A percentile compares a stretch with the other conserved stretches of the same genome.
Evolutionary conservation across 371 early-diverging fungal genomes (phyloP).

Genomic region (Rhizopus sp.): DNA sequence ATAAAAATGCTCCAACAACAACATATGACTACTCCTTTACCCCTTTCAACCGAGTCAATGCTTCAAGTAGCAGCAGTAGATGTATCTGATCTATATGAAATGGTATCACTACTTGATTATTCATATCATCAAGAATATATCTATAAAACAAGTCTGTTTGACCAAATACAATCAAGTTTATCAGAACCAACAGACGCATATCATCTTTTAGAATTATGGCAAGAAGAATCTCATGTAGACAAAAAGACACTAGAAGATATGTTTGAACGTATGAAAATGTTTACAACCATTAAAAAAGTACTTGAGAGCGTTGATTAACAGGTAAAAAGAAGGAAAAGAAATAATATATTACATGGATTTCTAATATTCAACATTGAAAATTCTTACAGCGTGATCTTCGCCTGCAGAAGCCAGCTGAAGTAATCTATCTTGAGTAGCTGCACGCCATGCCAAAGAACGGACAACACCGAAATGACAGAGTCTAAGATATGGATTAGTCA

Average conservation of each 20-base stretch:
- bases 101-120: constrained; percentile 14
- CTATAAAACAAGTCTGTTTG: constrained; percentile 15
- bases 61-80: constrained; percentile 20
- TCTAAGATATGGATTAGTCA: constrained; percentile 26
- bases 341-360: constrained; percentile 5
- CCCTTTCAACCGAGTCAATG: constrained; percentile 25
- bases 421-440: constrained; percentile 11
- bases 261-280: constrained; percentile 26
- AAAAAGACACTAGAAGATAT: constrained; percentile 12
- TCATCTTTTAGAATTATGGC: constrained; percentile 20
- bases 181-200: constrained; percentile 8
- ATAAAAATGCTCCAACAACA: background rate
- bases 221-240: constrained; percentile 20
- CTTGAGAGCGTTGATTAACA: constrained; percentile 25
- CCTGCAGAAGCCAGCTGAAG: constrained; percentile 71
- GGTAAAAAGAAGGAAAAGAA: background rate
- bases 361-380: constrained; percentile 55
- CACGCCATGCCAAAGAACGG: constrained; percentile 68
- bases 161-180: constrained; percentile 7
- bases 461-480: constrained; percentile 67
- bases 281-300: constrained; percentile 25
- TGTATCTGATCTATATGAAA: constrained; percentile 14
- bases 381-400: constrained; percentile 76
- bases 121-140: constrained; percentile 23
- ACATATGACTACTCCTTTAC: constrained; percentile 1